These are phyloP conservation scores for Nakazawaea siamensis DNA, from an alignment of 805 yeast species.

Conservation along the genomic window DNA sequence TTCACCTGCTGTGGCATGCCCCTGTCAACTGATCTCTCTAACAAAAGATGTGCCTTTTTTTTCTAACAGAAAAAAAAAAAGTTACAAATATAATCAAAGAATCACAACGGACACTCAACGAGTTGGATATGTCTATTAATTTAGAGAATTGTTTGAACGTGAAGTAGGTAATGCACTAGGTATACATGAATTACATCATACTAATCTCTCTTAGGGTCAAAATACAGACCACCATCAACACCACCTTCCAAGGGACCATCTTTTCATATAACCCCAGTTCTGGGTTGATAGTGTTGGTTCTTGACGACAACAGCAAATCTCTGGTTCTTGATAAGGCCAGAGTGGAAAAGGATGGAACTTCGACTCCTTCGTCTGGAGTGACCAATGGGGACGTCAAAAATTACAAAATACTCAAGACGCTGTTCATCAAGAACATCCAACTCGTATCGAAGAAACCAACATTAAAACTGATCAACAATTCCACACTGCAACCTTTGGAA, in stretches of 20 bases:
- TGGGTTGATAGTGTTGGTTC: conserved; percentile 32
- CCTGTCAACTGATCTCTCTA: background rate
- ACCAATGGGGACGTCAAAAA: conserved; percentile 15
- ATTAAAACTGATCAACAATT: conserved; percentile 9
- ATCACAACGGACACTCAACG: no score
- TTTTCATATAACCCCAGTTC: conserved; percentile 49
- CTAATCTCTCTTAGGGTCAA: conserved; percentile 35
- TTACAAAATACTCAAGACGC: conserved; percentile 46
- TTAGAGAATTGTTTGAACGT: conserved; percentile 25
- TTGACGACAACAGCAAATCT: conserved; percentile 14
- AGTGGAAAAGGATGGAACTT: conserved; percentile 12
- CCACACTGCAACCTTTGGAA: conserved; percentile 15
- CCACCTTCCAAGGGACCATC: conserved; percentile 50
- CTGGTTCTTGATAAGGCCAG: conserved; percentile 14
- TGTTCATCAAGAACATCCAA: conserved; percentile 47
- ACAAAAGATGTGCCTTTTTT: background rate
- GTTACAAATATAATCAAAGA: no score
- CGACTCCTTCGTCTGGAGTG: background rate
- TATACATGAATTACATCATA: background rate
- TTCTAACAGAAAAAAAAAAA: background rate
- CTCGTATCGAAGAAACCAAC: conserved; percentile 31
- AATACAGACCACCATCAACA: conserved; percentile 52
- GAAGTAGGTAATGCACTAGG: conserved; percentile 19
- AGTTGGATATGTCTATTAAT: conserved; percentile 12
- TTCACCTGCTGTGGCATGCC: conserved; percentile 1